Percentiles rank a stretch among this genome's conserved stretches.
Conservation (phyloP, 345 rosid genomes). For the Eucalyptus tenuipes region DNA sequence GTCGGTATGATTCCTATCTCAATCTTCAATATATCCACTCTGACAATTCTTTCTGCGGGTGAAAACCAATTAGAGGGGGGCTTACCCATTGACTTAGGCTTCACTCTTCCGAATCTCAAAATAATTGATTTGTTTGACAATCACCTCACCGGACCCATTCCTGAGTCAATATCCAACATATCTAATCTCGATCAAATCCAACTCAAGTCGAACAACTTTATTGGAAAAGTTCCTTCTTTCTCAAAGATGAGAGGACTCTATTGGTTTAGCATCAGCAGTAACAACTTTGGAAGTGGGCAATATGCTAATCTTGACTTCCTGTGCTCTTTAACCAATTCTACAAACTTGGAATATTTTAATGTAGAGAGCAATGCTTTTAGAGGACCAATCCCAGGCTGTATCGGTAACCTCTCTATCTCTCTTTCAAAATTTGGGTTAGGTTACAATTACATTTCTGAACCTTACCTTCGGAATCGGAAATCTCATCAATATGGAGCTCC, state of each 20-base stretch:
- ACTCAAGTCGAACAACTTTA: too few relatives aligned
- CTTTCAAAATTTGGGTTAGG: rapidly evolving
- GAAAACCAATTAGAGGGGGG: not conserved
- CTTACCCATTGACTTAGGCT: not conserved
- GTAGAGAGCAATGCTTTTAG: not conserved
- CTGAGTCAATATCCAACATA: too few relatives aligned
- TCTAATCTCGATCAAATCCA: not conserved
- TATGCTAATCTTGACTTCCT: not conserved
- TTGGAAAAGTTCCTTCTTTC: not conserved
- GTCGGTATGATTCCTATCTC: not conserved
- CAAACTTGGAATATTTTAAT: not conserved
- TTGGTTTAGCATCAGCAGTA: rapidly evolving
- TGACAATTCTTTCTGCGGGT: rapidly evolving
- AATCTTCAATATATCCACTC: not conserved
- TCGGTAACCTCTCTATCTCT: not conserved
- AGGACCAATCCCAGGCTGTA: not conserved
- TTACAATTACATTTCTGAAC: not conserved
- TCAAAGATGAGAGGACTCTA: not conserved
- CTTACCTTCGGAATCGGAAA: not conserved
- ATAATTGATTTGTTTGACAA: rapidly evolving
- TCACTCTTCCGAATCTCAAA: not conserved
- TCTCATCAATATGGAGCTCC: not conserved
- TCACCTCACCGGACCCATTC: not conserved
- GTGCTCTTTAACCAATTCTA: not conserved
- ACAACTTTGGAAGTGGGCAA: not conserved